These are phyloP conservation scores for Daldinia bambusicola DNA, from an alignment of 495 filamentous ascomycete genomes.

Conservation along the genomic window DNA sequence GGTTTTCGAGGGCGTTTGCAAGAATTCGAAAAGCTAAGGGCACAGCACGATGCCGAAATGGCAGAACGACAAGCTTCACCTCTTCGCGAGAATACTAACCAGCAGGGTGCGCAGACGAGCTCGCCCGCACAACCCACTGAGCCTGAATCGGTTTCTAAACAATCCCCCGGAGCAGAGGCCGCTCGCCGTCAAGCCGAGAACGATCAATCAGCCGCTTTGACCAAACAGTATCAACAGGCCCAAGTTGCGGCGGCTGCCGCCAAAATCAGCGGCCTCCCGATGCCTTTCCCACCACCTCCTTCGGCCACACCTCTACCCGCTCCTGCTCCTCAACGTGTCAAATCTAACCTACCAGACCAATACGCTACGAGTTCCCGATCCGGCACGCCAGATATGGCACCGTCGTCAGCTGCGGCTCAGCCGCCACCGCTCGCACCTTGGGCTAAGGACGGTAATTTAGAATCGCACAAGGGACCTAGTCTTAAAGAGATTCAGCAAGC, in stretches of 20 bases:
- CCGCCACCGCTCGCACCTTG: conserved; percentile 85
- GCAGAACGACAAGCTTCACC: conserved; percentile 42
- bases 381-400: conserved; percentile 70
- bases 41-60: conserved; percentile 65
- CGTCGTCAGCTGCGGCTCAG: conserved; percentile 52
- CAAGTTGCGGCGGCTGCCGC: conserved; percentile 57
- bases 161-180: conserved; percentile 14
- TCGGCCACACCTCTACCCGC: conserved; percentile 80
- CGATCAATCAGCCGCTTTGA: conserved; percentile 61
- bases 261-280: conserved; percentile 75
- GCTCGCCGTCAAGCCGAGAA: conserved; percentile 30
- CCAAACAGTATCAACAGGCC: conserved; percentile 89
- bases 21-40: conserved; percentile 65
- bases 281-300: conserved; percentile 71
- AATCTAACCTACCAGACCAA: conserved; percentile 84
- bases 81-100: conserved; percentile 39
- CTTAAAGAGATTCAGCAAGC: conserved; percentile 97
- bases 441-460: conserved; percentile 81
- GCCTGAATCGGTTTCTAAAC: conserved; percentile 5
- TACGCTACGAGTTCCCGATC: conserved; percentile 78
- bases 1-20: conserved; percentile 63
- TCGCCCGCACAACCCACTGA: conserved; percentile 19
- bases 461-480: conserved; percentile 86
- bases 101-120: conserved; percentile 19
- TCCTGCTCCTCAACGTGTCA: conserved; percentile 83